Evolutionary conservation across 495 filamentous ascomycete genomes (phyloP), one percentile per base, ranked within the genome.

Genomic region (Pseudoneurospora amorphoporcata): DNA sequence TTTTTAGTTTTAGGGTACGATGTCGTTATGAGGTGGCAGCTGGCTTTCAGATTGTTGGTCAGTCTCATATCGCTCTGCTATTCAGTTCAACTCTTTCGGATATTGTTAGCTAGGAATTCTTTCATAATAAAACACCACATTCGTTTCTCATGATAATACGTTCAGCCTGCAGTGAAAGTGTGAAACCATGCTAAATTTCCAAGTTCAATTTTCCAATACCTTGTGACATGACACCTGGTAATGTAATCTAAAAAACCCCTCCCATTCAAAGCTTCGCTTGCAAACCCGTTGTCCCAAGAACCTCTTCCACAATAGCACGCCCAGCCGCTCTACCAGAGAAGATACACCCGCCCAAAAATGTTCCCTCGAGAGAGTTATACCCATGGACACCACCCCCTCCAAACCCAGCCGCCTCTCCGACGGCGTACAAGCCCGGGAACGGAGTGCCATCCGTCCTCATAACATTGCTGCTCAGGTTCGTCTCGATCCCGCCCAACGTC

Each of bases 311-410:
- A 53, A 86, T 82, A 0, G 81, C 83, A 53, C 81, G 72, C 6
- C 85, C 84, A 0, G 85, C 85, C 1, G 83, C 83, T 40, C 84
- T 69, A 0, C 85, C 85, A 0, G 85, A 86, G 74, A 87, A 87
- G 69, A 87, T 86, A 45, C 85, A 87, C 12, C 85, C 85, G 3
- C 84, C 79, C 43, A 80, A 61, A 45, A 80, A 87, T 7, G 84
- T 87, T 14, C 85, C 85, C 76, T 87, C 85, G 10, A 87, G 79
- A 32, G 84, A 82, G 68, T 77, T 84, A 37, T 86, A 86, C 6
- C 86, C 86, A 70, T 87, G 86, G 0, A 86, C 83, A 37, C 86
- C 86, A 7, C 86, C 85, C 8, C 85, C 86, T 1, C 86, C 86
- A 68, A 87, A 87, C 6, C 86, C 86, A 8, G 86, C 84, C 17